Percentiles rank a stretch among this genome's conserved stretches.
Evolutionary conservation across 176 grass and related monocot species (phyloP).

Genomic region (Thinopyrum elongatum): DNA sequence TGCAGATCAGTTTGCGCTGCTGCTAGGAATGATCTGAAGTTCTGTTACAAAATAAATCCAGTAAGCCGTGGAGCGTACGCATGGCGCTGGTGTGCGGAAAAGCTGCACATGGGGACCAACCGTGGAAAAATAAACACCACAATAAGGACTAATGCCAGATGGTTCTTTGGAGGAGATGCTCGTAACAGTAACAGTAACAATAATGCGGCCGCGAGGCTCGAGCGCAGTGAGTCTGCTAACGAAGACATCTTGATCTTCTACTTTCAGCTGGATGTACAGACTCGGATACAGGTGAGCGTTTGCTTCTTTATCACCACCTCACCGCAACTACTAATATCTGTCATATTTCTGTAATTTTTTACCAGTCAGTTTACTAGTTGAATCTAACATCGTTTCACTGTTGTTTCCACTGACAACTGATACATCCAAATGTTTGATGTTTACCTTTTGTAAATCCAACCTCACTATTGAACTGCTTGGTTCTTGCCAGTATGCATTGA

Average conservation of each 20-base stretch:
- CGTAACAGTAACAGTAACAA: constrained; percentile 45
- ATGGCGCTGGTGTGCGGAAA: constrained; percentile 24
- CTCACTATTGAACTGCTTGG: constrained; percentile 28
- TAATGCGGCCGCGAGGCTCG: constrained; percentile 49
- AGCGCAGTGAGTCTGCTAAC: constrained; percentile 87
- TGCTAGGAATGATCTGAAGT: constrained; percentile 27
- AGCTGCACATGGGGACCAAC: constrained; percentile 12
- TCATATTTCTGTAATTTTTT: neutral
- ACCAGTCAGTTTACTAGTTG: neutral
- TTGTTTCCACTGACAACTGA: too few relatives aligned
- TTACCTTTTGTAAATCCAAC: neutral
- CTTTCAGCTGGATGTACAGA: constrained; percentile 90
- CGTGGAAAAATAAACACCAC: constrained; percentile 13
- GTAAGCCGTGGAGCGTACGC: constrained; percentile 18
- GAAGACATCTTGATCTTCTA: constrained; percentile 98
- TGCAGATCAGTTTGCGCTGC: constrained; percentile 31
- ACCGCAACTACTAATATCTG: neutral
- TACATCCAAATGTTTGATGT: constrained; percentile 3
- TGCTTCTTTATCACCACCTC: constrained; percentile 1
- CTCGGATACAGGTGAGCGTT: constrained; percentile 65
- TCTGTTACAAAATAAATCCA: constrained; percentile 27
- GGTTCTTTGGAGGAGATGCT: constrained; percentile 57
- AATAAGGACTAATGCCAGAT: constrained; percentile 39
- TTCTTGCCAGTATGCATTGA: constrained; percentile 80
- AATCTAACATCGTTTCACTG: neutral